Conservation (phyloP, 495 filamentous ascomycete genomes). For the Talaromyces ruber region DNA sequence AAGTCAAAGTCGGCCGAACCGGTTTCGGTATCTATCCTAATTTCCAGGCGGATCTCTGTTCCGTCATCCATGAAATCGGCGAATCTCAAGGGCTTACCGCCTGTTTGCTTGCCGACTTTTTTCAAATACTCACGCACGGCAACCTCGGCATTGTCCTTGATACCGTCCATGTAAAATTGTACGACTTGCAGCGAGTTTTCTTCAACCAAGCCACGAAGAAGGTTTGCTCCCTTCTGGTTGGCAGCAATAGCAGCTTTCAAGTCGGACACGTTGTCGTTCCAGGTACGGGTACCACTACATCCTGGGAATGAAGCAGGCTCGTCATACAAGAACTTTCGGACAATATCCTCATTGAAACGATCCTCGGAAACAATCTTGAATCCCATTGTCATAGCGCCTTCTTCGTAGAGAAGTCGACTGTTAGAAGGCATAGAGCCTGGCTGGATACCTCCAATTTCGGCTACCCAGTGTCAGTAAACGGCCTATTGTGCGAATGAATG, state of each 20-base stretch:
- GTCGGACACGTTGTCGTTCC: conserved; percentile 92
- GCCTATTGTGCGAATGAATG: neutral
- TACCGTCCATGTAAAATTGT: conserved; percentile 92
- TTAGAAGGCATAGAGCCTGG: conserved; percentile 97
- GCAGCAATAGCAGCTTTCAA: conserved; percentile 93
- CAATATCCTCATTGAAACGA: conserved; percentile 77
- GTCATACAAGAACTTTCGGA: conserved; percentile 71
- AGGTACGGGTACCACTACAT: conserved; percentile 80
- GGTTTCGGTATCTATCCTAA: conserved; percentile 65
- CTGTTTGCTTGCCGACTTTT: conserved; percentile 63
- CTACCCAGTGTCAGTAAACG: conserved; percentile 55
- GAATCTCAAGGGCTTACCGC: conserved; percentile 71
- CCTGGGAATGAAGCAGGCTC: conserved; percentile 81
- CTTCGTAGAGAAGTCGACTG: conserved; percentile 85
- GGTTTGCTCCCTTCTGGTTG: conserved; percentile 91
- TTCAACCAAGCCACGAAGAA: conserved; percentile 74
- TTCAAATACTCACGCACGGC: conserved; percentile 83
- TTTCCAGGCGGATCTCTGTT: conserved; percentile 21
- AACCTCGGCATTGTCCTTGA: conserved; percentile 85
- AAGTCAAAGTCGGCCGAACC: conserved; percentile 83
- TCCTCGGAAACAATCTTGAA: conserved; percentile 92
- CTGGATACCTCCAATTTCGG: conserved; percentile 95
- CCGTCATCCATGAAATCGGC: conserved; percentile 85
- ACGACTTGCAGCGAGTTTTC: conserved; percentile 90
- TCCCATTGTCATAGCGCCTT: conserved; percentile 86